Base-by-base conservation (phyloP, 805 yeast species). In the Saitoella complicata region DNA sequence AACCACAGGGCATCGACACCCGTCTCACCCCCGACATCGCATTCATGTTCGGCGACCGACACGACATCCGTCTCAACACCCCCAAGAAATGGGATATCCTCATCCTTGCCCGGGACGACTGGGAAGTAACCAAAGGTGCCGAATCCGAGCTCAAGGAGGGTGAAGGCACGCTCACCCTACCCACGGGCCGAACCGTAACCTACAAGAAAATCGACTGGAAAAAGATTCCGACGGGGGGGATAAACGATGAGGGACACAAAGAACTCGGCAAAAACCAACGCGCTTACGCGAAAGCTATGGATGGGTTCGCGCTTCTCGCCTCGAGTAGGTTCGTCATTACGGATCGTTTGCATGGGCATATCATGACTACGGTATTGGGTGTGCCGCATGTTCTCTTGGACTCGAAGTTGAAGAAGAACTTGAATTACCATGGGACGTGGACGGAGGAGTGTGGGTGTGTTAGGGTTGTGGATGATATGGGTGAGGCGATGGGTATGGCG, bases 11-110 rank as follows among this genome's bases (percentile, higher is more conserved):
- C 8, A 41, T 33, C 29, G 43, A 41, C 12, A 5, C 34, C 7
- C 29, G 12, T 41, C 38, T 41, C 8, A 33, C 38, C 13, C 43
- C 43, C n/a, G 43, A 41, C n/a, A 41, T 41, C 10, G 43, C 34
- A 21, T 34, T 35, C 29, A 33, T 12, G 32, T 7, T 41, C 31
- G 36, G 36, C 10, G 10, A 11, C 11, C 10, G 10, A 11, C 2
- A 33, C 2, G 36, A 33, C 11, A 33, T 33, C 11, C 42, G 42
- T 11, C 11, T 31, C 10, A 5, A 10, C 7, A 31, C 32, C 2
- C 40, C 40, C 8, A 31, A 31, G 33, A 39, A 10, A 4, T n/a
- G 21, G 11, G 42, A 39, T 39, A 36, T 39, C 35, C 31, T 39
- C 10, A 31, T 39, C 8, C 33, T 39, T 3, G 42, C 42, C 11